Evolutionary conservation across 2,329 filamentous ascomycete species (phyloP).

Genomic region (Knufia petricola): DNA sequence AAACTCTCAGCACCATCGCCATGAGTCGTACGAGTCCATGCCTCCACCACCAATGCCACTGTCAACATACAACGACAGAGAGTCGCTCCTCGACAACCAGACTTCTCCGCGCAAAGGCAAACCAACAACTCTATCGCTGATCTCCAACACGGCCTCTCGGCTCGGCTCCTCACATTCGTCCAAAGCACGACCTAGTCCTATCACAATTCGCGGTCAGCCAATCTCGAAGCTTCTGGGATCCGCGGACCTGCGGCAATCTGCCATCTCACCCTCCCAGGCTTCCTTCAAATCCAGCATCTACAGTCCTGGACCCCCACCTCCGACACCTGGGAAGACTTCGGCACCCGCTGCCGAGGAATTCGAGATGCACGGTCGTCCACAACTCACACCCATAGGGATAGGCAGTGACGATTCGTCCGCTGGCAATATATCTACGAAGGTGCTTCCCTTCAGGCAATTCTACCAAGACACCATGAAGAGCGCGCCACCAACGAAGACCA

Average conservation of each 20-base stretch:
- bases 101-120: slow-evolving; percentile 29
- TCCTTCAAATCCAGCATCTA: slow-evolving; percentile 49
- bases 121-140: slow-evolving; percentile 32
- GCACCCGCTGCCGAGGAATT: background rate
- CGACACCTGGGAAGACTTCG: slow-evolving; percentile 32
- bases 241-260: slow-evolving; percentile 34
- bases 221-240: slow-evolving; percentile 48
- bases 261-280: slow-evolving; percentile 41
- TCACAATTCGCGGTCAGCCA: slow-evolving; percentile 44
- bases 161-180: slow-evolving; percentile 31
- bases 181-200: slow-evolving; percentile 35
- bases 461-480: slow-evolving; percentile 30
- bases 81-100: slow-evolving; percentile 21
- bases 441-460: slow-evolving; percentile 36
- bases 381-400: slow-evolving; percentile 40
- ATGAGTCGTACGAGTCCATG: slow-evolving; percentile 5
- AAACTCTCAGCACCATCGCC: slow-evolving; percentile 1
- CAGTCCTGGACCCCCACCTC: slow-evolving; percentile 47
- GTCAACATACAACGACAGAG: background rate
- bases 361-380: slow-evolving; percentile 10
- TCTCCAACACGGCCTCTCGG: slow-evolving; percentile 27
- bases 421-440: slow-evolving; percentile 26
- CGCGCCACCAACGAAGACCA: slow-evolving; percentile 41
- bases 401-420: slow-evolving; percentile 26
- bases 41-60: slow-evolving; percentile 13